Evolutionary conservation across 139 green algal genomes (phyloP).

Genomic region (Haematococcus lacustris): DNA sequence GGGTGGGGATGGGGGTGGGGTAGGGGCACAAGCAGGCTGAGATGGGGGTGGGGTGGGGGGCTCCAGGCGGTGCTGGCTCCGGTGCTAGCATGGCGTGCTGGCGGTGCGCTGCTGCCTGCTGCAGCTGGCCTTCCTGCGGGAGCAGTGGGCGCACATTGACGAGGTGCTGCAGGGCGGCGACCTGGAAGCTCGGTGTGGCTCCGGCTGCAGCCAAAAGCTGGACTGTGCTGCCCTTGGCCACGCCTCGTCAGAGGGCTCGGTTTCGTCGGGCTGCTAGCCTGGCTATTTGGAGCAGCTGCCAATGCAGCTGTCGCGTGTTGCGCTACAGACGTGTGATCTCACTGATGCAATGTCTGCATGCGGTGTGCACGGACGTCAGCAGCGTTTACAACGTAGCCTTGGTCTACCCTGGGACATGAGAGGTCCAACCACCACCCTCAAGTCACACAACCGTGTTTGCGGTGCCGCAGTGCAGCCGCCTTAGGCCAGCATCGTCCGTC

Average conservation of each 20-base stretch:
- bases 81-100: neutral
- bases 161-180: constrained; percentile 21
- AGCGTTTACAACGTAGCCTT: neutral
- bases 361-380: neutral
- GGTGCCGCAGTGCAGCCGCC: too few relatives aligned
- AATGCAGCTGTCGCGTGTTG: neutral
- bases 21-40: neutral
- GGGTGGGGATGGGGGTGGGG: too few relatives aligned
- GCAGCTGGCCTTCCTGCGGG: constrained; percentile 28
- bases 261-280: too few relatives aligned
- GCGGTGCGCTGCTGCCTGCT: neutral
- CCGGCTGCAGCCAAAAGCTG: constrained; percentile 4
- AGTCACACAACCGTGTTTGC: too few relatives aligned
- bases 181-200: constrained; percentile 3
- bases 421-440: too few relatives aligned
- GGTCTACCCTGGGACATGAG: too few relatives aligned
- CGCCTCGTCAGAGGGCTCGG: too few relatives aligned
- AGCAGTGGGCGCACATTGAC: constrained; percentile 41
- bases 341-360: neutral
- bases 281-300: too few relatives aligned
- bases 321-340: neutral
- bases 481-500: too few relatives aligned
- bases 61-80: too few relatives aligned
- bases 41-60: too few relatives aligned
- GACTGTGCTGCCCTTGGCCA: constrained; percentile 25